These are phyloP conservation scores for Hansenula anomala DNA, from an alignment of 1,139 yeast genomes.

Conservation along the genomic window DNA sequence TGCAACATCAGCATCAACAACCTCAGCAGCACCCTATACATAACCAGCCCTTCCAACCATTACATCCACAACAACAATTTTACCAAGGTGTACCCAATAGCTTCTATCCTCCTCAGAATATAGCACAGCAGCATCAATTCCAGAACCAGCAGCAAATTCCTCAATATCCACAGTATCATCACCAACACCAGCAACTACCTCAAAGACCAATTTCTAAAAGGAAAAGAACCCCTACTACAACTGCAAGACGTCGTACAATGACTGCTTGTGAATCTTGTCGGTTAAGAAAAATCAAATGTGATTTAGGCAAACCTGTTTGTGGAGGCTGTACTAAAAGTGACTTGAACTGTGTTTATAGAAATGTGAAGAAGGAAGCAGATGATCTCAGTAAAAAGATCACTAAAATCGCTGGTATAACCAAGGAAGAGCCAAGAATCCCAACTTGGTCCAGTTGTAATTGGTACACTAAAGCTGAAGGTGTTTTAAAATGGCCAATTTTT, in stretches of 20 bases:
- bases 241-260: conserved; percentile 32
- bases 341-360: conserved; percentile 13
- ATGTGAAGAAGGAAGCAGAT: conserved; percentile 1
- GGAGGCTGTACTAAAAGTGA: conserved; percentile 36
- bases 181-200: neutral
- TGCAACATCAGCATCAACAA: neutral
- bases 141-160: neutral
- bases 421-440: conserved; percentile 3
- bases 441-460: conserved; percentile 25
- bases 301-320: conserved; percentile 40
- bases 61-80: neutral
- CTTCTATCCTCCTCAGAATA: neutral
- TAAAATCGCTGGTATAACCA: conserved; percentile 4
- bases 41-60: neutral
- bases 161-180: neutral
- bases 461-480: conserved; percentile 38
- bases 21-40: neutral
- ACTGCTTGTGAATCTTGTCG: conserved; percentile 48
- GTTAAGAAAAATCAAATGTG: conserved; percentile 43
- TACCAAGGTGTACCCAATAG: neutral
- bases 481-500: conserved; percentile 33
- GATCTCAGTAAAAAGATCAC: conserved; percentile 5
- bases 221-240: neutral
- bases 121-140: neutral
- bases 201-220: neutral